Percentiles rank a stretch among this genome's conserved stretches.
These are phyloP conservation scores for Sequoiadendron giganteum DNA, from an alignment of 75 land plant genomes.

Conservation along the genomic window DNA sequence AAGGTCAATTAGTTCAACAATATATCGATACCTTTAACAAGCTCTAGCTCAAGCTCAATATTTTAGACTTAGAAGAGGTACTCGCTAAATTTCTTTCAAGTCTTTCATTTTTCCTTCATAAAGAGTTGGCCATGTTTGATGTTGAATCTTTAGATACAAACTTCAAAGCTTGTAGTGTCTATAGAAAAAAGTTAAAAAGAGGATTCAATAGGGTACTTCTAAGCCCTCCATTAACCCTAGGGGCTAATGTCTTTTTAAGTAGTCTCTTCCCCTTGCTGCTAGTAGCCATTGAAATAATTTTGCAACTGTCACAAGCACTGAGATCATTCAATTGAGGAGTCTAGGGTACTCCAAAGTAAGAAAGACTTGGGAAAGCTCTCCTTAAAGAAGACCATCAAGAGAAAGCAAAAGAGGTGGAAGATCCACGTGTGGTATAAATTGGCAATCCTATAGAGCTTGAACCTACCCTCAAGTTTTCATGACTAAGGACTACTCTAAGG, in stretches of 20 bases:
- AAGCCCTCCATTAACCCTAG: background rate
- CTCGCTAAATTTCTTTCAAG: background rate
- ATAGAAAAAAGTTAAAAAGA: background rate
- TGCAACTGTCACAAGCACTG: background rate
- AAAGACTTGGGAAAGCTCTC: background rate
- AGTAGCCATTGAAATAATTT: background rate
- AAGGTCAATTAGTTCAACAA: background rate
- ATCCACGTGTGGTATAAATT: background rate
- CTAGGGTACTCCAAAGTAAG: background rate
- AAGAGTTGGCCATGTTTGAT: background rate
- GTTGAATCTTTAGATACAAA: background rate
- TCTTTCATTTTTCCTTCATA: background rate
- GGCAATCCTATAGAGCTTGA: background rate
- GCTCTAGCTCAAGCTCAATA: background rate
- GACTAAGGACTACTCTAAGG: too few species aligned
- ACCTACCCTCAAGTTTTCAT: background rate
- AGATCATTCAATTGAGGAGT: too few species aligned
- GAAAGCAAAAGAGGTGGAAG: too few species aligned
- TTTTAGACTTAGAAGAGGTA: background rate
- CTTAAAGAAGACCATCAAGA: background rate
- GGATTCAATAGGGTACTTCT: background rate
- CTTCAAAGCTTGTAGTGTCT: background rate
- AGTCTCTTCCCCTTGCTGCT: background rate
- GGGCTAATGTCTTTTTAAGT: background rate
- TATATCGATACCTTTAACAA: background rate